Conservation (phyloP, 352 stramenopile species). For the Blastocystis sp. region DNA sequence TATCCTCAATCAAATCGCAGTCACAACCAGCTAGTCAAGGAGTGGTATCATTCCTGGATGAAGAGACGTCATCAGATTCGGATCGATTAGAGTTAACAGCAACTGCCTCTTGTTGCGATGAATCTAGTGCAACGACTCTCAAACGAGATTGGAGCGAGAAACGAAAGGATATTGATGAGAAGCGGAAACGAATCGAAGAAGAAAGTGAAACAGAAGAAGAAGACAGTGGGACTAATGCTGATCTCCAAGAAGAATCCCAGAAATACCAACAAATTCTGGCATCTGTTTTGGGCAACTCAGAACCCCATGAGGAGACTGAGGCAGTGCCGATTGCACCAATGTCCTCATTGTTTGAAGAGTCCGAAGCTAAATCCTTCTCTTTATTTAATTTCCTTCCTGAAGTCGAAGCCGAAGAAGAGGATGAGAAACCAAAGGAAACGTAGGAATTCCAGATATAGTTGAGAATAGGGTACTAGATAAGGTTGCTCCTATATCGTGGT, state of each 20-base stretch:
- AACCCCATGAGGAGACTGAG: neutral
- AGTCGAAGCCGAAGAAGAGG: neutral
- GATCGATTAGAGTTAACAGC: neutral
- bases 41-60: neutral
- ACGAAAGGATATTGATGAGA: constrained; percentile 16
- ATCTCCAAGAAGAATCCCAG: neutral
- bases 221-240: neutral
- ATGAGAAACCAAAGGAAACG: neutral
- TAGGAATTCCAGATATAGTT: neutral
- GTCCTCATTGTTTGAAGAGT: constrained; percentile 21
- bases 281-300: neutral
- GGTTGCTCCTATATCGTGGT: constrained; percentile 31
- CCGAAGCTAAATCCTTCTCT: neutral
- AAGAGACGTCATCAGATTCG: neutral
- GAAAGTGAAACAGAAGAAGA: constrained; percentile 9
- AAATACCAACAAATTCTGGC: neutral
- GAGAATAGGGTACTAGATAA: neutral
- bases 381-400: constrained; percentile 29
- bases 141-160: constrained; percentile 35
- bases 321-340: neutral
- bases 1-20: neutral
- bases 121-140: neutral
- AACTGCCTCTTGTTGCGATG: neutral
- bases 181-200: neutral
- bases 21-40: neutral